Evolutionary conservation across 768 basidiomycete genomes (phyloP), one percentile per base, ranked within the genome.

Genomic region (Exidia glandulosa): DNA sequence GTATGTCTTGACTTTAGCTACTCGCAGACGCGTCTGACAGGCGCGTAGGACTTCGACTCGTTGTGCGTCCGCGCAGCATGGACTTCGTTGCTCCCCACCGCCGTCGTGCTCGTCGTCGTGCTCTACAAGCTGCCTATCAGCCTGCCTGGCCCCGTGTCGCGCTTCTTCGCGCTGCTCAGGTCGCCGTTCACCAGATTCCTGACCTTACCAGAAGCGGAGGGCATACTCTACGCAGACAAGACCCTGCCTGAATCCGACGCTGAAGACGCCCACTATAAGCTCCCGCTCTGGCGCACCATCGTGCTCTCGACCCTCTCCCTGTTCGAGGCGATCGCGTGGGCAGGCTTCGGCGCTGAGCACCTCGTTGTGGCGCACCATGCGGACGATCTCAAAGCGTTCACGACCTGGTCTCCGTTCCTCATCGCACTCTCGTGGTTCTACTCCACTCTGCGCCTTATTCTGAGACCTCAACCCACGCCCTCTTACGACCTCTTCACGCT

Each of bases 181-280:
- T 33, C 55, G 2, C 70, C 68, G 1, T 76, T 84, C 63, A 48
- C 64, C 37, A 56, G 66, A 0, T 85, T 77, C 65, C 57, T 86
- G 30, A 75, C 79, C 2, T 72, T 86, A 2, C 72, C 72, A 33
- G 84, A 85, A 66, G 83, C 83, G 16, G 82, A 83, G 64, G 79
- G 79, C 16, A 14, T 54, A 4, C 25, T 54, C 5, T 54, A 54
- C 25, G 50, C 19, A 27, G 7, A 9, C 25, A 54, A 27, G 27
- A 27, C 41, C 19, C 41, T n/a, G 30, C 25, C 50, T 10, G 50
- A 23, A 29, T 7, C 27, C 23, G 30, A 9, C 27, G 50, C 16
- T 6, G 16, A 14, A 45, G 41, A 54, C 50, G 25, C 50, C 9
- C 50, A 27, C 7, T 27, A 45, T 12, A 14, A 45, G 19, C 9